Base-by-base conservation (phyloP, 2,329 filamentous ascomycete species). In the Sporothrix luriei region DNA sequence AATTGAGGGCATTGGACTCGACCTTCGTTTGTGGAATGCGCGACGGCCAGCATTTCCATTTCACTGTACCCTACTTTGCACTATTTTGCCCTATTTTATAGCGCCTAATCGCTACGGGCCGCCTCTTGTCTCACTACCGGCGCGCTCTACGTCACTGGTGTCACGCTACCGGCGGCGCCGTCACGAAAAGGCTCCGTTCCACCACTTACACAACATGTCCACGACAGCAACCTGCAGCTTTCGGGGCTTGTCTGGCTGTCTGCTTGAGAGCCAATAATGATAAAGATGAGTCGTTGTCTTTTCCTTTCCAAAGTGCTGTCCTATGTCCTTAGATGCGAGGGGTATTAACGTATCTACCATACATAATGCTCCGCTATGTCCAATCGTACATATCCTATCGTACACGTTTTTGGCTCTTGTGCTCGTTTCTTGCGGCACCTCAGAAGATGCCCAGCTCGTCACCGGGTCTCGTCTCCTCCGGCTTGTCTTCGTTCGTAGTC, bases 81-180 rank as follows among this genome's bases (percentile, higher is more conserved):
- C 33, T 9, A 61, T 46, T 38, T 26, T 38, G 7, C 38, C 14
- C 57, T 46, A 46, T 62, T 61, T 24, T n/a, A 13, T 62, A 62
- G 57, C 26, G 38, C 33, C 13, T 43, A 24, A 3, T 24, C 38
- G 38, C 38, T 46, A 16, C 46, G 19, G 29, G 21, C n/a, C 46
- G 16, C 54, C 19, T 49, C n/a, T 62, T 59, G 66, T 59, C 66
- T 59, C 66, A 68, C 52, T 51, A 33, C 66, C 38, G 43, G 21
- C 40, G 14, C 43, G 1, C 21, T n/a, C 57, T 33, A 68, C 66
- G 54, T 68, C 66, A 68, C 59, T 68, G 5, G 66, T 68, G 52
- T 9, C 40, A 49, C 66, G 14, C 52, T 33, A 33, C 40, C 38
- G 49, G 6, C 24, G 38, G 52, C 26, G 48, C 24, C 14, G 40